Percentiles rank a stretch among this genome's conserved stretches.
Conservation (phyloP, 2,329 filamentous ascomycete species). For the Exophiala bonariae region DNA sequence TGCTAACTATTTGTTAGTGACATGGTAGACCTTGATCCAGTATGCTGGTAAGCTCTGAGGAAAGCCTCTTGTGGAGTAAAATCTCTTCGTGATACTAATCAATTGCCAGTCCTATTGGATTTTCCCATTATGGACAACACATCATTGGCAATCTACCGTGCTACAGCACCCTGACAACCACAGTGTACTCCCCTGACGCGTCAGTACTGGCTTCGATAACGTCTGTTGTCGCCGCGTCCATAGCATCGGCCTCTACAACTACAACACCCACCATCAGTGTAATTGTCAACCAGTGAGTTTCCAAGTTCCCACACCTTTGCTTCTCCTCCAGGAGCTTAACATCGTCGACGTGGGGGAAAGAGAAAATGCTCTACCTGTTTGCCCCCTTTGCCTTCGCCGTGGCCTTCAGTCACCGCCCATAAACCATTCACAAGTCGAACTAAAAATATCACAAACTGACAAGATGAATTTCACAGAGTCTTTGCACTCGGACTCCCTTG, state of each 20-base stretch:
- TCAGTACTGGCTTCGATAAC: conserved; percentile 20
- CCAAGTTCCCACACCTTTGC: neutral
- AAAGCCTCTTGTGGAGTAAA: no score
- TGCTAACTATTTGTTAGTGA: conserved; percentile 10
- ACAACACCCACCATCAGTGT: conserved; percentile 13
- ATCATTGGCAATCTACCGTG: conserved; percentile 21
- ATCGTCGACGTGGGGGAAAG: no score
- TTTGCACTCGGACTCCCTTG: conserved; percentile 22
- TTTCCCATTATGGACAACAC: conserved; percentile 15
- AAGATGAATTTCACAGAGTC: conserved; percentile 5
- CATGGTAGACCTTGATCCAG: conserved; percentile 21
- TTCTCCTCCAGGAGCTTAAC: no score
- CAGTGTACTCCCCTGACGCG: conserved; percentile 10
- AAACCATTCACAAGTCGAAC: no score
- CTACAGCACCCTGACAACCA: conserved; percentile 15
- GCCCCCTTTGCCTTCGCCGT: no score
- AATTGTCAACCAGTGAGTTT: conserved; percentile 18
- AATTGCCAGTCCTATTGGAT: conserved; percentile 18
- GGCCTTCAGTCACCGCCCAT: no score
- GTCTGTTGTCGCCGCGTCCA: conserved; percentile 13
- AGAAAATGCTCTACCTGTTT: no score
- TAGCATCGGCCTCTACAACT: conserved; percentile 9
- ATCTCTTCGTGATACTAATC: no score
- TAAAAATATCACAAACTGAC: no score
- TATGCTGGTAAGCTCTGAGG: conserved; percentile 14